A percentile compares a stretch with the other conserved stretches of the same genome.
These are phyloP conservation scores for Escallonia rubra DNA, from an alignment of 129 eudicot species.

Conservation along the genomic window DNA sequence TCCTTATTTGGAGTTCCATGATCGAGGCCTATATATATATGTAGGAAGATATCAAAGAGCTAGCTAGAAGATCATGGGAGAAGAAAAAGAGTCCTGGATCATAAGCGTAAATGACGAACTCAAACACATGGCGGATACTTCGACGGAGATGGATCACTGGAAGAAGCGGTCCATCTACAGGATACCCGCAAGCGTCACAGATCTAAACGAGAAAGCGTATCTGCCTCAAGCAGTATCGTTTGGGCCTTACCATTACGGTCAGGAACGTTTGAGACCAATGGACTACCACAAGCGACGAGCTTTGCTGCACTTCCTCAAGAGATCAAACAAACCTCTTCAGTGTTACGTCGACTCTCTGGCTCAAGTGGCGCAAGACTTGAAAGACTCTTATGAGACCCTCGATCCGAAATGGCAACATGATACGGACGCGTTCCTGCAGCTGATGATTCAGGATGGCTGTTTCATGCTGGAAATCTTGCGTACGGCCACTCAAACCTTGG, in stretches of 20 bases:
- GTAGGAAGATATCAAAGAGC: too few relatives aligned
- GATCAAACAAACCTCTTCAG: conserved; percentile 36
- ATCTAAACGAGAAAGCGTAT: conserved; percentile 46
- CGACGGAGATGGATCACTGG: conserved; percentile 41
- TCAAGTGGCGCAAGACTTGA: conserved; percentile 32
- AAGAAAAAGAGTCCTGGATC: conserved; percentile 29
- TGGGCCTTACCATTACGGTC: conserved; percentile 61
- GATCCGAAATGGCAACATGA: conserved; percentile 33
- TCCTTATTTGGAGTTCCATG: too few relatives aligned
- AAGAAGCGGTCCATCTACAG: conserved; percentile 42
- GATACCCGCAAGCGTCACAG: conserved; percentile 37
- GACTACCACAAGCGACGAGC: conserved; percentile 57
- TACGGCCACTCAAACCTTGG: conserved; percentile 12
- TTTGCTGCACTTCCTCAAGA: conserved; percentile 47
- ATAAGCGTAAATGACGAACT: conserved; percentile 28
- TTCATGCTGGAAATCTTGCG: conserved; percentile 57
- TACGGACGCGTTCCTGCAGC: conserved; percentile 21
- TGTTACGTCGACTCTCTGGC: conserved; percentile 20
- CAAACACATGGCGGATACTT: conserved; percentile 15
- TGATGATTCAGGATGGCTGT: conserved; percentile 60
- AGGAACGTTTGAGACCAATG: conserved; percentile 35
- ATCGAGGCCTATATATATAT: too few relatives aligned
- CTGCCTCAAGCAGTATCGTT: conserved; percentile 48
- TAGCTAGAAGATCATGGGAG: conserved; percentile 12
- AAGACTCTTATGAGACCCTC: conserved; percentile 36